Evolutionary conservation across 441 rosid species (phyloP), one percentile per base, ranked within the genome.

Genomic region (Rhodomyrtus psidioides): DNA sequence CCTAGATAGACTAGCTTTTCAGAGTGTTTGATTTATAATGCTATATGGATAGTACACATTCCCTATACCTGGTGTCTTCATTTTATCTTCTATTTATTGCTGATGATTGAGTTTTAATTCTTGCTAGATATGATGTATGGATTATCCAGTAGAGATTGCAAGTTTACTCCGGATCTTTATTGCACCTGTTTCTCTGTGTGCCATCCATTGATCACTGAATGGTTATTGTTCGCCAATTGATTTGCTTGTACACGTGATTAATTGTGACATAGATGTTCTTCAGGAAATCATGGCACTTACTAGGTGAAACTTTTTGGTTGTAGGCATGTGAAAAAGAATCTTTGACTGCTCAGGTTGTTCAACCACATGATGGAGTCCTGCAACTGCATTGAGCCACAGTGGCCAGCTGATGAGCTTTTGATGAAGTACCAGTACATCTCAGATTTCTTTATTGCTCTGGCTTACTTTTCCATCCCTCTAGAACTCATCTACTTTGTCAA

Each of bases 351-450:
- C 70, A 17, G 87, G 87, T 82, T 53, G 85, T 87, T 87, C 83
- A 70, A 58, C 84, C 46, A 65, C 58, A 54, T 12, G 62, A 94
- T 96, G 98, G 99, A 95, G 89, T 84, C 92, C 58, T 97, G 99
- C 91, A 92, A 96, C 84, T 97, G 99, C 88, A 91, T 97, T 79
- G 99, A 97, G 88, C 98, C 99, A 6, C 99, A 93, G 85, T 96
- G 94, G 96, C 94, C 96, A 7, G 95, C 99, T 1, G 99, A 93
- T 87, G 99, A 95, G 26, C 86, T 97, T 88, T 89, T 96, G 88
- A 96, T 95, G 98, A 97, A 95, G 87, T 97, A 97, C 83, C 99
- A 96, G 86, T 97, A 97, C 89, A 96, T 97, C 55, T 97, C 99
- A 0, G 99, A 97, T 90, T 95, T 97, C 95, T 95, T 97, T 87